These are phyloP conservation scores for Trichoderma parareesei DNA, from an alignment of 495 filamentous ascomycete genomes.

Conservation along the genomic window DNA sequence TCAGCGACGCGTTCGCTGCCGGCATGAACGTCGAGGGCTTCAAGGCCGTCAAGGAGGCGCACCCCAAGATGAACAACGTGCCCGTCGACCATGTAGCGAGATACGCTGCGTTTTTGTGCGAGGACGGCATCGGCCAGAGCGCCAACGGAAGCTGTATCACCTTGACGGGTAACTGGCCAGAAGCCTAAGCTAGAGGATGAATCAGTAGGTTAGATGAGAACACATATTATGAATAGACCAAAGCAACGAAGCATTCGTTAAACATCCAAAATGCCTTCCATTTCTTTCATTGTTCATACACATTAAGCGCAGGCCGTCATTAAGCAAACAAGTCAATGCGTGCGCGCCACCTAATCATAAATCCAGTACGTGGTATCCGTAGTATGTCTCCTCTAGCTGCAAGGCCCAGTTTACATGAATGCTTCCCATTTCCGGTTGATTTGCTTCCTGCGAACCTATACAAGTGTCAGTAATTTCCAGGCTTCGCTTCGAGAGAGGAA, in stretches of 20 bases:
- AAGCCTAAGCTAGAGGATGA: slow-evolving; percentile 17
- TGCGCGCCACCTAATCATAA: background rate
- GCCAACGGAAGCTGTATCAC: slow-evolving; percentile 30
- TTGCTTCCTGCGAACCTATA: slow-evolving; percentile 32
- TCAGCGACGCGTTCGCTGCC: slow-evolving; percentile 37
- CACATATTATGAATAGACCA: background rate
- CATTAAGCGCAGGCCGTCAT: background rate
- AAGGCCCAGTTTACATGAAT: slow-evolving; percentile 11
- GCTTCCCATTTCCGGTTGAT: slow-evolving; percentile 31
- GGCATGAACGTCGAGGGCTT: slow-evolving; percentile 40
- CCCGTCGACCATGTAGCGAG: slow-evolving; percentile 29
- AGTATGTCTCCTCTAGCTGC: background rate
- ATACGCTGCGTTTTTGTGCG: slow-evolving; percentile 34
- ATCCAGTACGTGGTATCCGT: background rate
- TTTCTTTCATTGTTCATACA: background rate
- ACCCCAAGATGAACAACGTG: slow-evolving; percentile 18
- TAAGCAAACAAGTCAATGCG: background rate
- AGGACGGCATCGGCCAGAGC: slow-evolving; percentile 26
- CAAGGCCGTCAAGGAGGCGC: slow-evolving; percentile 21
- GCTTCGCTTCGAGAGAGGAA: background rate
- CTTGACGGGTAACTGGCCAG: slow-evolving; percentile 34
- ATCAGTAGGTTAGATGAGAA: background rate
- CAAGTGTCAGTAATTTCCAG: background rate
- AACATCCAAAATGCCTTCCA: background rate
- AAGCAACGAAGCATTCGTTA: background rate